Base-by-base conservation (phyloP, 768 basidiomycete species). In the Pleurotus cornucopiae region DNA sequence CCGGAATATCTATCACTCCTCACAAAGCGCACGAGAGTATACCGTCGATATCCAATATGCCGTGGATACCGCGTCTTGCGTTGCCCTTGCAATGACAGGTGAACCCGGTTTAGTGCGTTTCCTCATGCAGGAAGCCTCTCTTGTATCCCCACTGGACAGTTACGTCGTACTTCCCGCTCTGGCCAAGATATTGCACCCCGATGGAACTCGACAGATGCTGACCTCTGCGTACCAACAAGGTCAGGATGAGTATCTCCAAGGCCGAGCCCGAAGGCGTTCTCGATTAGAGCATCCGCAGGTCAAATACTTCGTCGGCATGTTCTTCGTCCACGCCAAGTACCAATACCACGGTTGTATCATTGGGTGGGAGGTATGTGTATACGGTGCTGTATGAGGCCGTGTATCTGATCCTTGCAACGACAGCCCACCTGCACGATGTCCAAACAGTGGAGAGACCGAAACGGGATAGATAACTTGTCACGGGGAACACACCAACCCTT, bases 401-500 rank as follows among this genome's bases (percentile, higher is more conserved):
- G 7, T 34, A 34, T 34, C 30, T 34, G 9, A 34, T 34, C 30
- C 11, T 7, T 7, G 25, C 54, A 39, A n/a, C 30, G 26, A 18
- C 55, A 75, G 73, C 46, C 34, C n/a, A 60, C 37, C 1, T 83
- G 80, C 60, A 67, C 62, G 56, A 73, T 74, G 11, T 61, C 68
- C 6, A 74, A 76, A 46, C 67, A 61, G 21, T 82, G 79, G 80
- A 78, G 77, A 9, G 49, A 43, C 13, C 63, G 69, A 25, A 81
- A 79, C 79, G 61, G 64, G 20, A 70, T 81, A 1, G 69, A 76
- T 57, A 57, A 60, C 7, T 67, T 82, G 13, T 41, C 63, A 23
- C 61, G 68, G 18, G 79, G 81, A 16, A 65, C 72, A 20, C 58
- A 74, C 44, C 82, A 83, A 55, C 79, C 82, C 1, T 83, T 82